Evolutionary conservation across 345 rosid species (phyloP).

Genomic region (Cardamine occulta): DNA sequence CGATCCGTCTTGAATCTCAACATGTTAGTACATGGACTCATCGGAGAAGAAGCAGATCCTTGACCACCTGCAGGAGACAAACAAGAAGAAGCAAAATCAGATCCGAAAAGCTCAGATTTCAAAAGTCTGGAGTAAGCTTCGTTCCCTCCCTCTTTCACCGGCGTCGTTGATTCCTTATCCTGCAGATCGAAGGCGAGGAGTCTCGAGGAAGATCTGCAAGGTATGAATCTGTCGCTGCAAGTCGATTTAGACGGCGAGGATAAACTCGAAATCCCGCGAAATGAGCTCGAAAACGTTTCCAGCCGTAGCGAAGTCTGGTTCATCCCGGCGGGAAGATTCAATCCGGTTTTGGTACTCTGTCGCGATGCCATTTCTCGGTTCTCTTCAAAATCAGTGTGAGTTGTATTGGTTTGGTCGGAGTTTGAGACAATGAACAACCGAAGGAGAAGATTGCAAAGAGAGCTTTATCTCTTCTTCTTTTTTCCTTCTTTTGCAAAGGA

Average conservation of each 20-base stretch:
- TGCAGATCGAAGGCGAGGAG: slow-evolving; percentile 82
- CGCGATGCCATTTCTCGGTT: slow-evolving; percentile 64
- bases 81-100: slow-evolving; percentile 72
- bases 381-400: not conserved
- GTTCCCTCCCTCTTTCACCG: slow-evolving; percentile 92
- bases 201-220: slow-evolving; percentile 94
- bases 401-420: slow-evolving; percentile 5
- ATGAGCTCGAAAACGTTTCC: slow-evolving; percentile 62
- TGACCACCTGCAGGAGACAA: slow-evolving; percentile 80
- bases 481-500: slow-evolving; percentile 9
- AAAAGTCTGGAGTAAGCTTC: slow-evolving; percentile 76
- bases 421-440: not conserved
- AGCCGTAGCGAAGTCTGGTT: slow-evolving; percentile 65
- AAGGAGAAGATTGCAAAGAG: slow-evolving; percentile 29
- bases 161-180: slow-evolving; percentile 64
- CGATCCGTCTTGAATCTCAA: slow-evolving; percentile 82
- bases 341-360: slow-evolving; percentile 65
- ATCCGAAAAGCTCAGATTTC: slow-evolving; percentile 86
- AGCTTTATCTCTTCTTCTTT: not conserved
- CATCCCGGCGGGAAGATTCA: slow-evolving; percentile 94
- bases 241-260: slow-evolving; percentile 81
- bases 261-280: slow-evolving; percentile 67
- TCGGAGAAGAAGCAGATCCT: slow-evolving; percentile 61
- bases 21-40: slow-evolving; percentile 83
- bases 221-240: slow-evolving; percentile 94